Evolutionary conservation across 331 rosid genomes (phyloP).

Genomic region (Acacia concinna): DNA sequence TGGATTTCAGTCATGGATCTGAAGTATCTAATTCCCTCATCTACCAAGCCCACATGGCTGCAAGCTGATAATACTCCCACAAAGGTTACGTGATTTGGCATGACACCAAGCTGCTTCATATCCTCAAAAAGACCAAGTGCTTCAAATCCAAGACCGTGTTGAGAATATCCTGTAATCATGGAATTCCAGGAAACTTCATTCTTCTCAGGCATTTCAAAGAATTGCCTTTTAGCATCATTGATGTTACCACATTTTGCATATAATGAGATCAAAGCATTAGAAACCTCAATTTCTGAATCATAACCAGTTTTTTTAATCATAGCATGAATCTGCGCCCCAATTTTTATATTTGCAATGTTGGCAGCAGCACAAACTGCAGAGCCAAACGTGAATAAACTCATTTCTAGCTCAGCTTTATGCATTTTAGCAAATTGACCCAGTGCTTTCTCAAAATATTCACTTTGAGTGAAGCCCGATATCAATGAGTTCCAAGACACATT

Average conservation of each 20-base stretch:
- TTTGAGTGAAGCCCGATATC: constrained; percentile 83
- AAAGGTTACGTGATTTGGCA: constrained; percentile 79
- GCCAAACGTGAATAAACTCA: constrained; percentile 76
- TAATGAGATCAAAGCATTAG: constrained; percentile 76
- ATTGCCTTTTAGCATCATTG: constrained; percentile 71
- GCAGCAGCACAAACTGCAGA: constrained; percentile 84
- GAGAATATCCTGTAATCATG: constrained; percentile 84
- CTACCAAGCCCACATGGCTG: constrained; percentile 87
- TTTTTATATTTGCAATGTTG: constrained; percentile 60
- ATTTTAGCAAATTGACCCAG: constrained; percentile 61
- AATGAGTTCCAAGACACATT: constrained; percentile 80
- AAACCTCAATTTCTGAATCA: constrained; percentile 75
- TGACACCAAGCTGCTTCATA: constrained; percentile 58
- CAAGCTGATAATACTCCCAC: constrained; percentile 87
- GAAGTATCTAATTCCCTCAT: constrained; percentile 75
- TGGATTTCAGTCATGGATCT: constrained; percentile 71
- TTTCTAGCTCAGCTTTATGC: constrained; percentile 59
- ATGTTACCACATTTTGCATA: constrained; percentile 83
- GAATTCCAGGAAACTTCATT: constrained; percentile 93
- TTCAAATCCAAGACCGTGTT: constrained; percentile 74
- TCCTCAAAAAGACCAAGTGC: constrained; percentile 69
- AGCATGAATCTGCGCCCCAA: constrained; percentile 80
- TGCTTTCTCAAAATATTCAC: constrained; percentile 79
- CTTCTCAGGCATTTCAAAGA: constrained; percentile 60
- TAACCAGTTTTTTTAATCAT: constrained; percentile 69